phyloP scores from a whole-genome alignment of 1,284 basidiomycete species.

The Phlebopus sp. region DNA sequence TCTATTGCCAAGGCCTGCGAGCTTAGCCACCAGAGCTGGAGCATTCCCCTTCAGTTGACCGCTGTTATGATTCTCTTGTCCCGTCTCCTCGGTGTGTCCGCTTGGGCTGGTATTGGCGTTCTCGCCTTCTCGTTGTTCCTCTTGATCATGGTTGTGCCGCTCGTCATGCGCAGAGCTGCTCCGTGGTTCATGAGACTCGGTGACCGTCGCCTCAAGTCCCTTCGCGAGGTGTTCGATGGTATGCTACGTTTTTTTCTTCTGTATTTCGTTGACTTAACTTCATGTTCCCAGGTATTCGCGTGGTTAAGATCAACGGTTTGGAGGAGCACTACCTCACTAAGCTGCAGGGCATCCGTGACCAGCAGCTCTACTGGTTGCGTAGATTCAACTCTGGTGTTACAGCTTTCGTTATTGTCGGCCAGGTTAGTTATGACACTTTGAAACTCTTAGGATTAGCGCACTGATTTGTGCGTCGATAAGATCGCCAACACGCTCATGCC shows the following conservation, averaged over 20 bases:
- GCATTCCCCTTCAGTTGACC: constrained; percentile 26
- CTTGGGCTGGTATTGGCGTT: constrained; percentile 30
- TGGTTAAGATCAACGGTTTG: constrained; percentile 27
- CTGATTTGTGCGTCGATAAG: constrained; percentile 6
- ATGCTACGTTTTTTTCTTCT: background rate
- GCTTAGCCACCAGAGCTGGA: constrained; percentile 26
- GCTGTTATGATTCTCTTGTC: constrained; percentile 21
- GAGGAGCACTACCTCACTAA: constrained; percentile 23
- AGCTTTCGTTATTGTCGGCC: constrained; percentile 27
- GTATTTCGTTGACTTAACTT: background rate
- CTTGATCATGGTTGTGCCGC: constrained; percentile 29
- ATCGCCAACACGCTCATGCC: constrained; percentile 29
- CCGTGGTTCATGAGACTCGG: constrained; percentile 28
- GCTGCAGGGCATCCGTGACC: constrained; percentile 21
- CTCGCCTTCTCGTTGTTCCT: constrained; percentile 23
- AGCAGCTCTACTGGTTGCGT: constrained; percentile 28
- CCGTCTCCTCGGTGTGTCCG: constrained; percentile 28
- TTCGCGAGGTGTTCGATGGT: constrained; percentile 30
- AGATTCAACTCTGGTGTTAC: constrained; percentile 28
- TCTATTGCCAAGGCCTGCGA: constrained; percentile 31
- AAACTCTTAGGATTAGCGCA: constrained; percentile 1
- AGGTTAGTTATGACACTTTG: constrained; percentile 8
- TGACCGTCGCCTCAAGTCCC: constrained; percentile 26
- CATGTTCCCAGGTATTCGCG: constrained; percentile 18
- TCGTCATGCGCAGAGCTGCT: constrained; percentile 31